Percentiles rank a stretch among this genome's conserved stretches.
Evolutionary conservation across 2,329 filamentous ascomycete genomes (phyloP).

Genomic region (Trichoderma aggressivum): DNA sequence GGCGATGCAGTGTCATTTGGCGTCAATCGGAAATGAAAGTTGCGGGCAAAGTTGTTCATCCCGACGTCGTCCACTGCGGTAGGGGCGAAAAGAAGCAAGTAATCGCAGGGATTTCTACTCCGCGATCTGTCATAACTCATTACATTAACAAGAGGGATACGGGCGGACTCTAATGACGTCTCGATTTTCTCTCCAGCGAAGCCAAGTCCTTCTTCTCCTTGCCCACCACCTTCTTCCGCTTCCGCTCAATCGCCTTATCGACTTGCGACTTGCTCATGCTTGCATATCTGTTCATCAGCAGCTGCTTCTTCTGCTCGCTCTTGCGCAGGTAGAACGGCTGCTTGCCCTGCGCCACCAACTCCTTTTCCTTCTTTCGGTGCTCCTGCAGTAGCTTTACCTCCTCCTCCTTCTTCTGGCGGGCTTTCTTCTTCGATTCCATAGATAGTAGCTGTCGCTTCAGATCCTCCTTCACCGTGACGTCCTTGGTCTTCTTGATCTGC

Average conservation of each 20-base stretch:
- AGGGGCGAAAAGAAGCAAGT: neutral
- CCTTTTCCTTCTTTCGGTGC: conserved; percentile 80
- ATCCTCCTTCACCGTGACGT: conserved; percentile 60
- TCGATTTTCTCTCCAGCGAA: conserved; percentile 32
- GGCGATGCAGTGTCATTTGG: neutral
- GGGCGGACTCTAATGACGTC: conserved; percentile 15
- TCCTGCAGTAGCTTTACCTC: conserved; percentile 66
- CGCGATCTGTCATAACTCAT: conserved; percentile 1
- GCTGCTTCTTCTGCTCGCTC: conserved; percentile 83
- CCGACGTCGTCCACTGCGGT: neutral
- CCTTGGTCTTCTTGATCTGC: conserved; percentile 64
- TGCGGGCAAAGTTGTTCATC: too few relatives aligned
- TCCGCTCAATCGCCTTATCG: conserved; percentile 78
- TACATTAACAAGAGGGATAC: neutral
- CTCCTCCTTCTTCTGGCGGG: conserved; percentile 65
- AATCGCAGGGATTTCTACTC: neutral
- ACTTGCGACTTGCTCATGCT: conserved; percentile 82
- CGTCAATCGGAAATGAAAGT: neutral
- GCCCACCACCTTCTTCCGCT: conserved; percentile 81
- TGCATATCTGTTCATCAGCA: conserved; percentile 74
- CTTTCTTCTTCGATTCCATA: conserved; percentile 74
- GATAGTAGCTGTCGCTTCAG: conserved; percentile 71
- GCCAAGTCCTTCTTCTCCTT: conserved; percentile 78
- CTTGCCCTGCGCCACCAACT: conserved; percentile 83
- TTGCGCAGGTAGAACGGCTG: conserved; percentile 91